phyloP scores from a whole-genome alignment of 306 rosid genomes.

The Parietaria judaica region DNA sequence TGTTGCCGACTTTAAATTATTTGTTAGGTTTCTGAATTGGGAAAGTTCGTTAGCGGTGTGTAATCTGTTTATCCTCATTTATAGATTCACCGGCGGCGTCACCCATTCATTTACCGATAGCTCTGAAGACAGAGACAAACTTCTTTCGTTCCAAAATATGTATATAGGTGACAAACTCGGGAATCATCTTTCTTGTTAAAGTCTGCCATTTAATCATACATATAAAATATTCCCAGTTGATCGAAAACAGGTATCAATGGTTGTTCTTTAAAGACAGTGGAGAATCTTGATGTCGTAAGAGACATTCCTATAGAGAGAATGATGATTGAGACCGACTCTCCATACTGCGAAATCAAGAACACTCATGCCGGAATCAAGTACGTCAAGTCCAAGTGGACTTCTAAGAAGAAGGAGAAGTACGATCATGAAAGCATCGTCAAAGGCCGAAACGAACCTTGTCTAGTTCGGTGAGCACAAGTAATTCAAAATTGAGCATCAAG shows the following conservation, averaged over 20 bases:
- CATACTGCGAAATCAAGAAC: constrained; percentile 87
- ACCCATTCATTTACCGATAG: constrained; percentile 88
- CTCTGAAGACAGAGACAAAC: constrained; percentile 64
- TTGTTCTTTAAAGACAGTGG: constrained; percentile 72
- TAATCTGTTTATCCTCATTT: neutral
- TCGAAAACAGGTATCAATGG: constrained; percentile 70
- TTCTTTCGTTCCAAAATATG: constrained; percentile 67
- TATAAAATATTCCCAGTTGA: constrained; percentile 4
- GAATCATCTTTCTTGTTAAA: constrained; percentile 3
- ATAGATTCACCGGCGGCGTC: constrained; percentile 76
- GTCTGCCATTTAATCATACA: constrained; percentile 1
- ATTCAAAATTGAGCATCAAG: neutral
- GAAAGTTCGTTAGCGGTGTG: too few species aligned
- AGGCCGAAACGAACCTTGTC: constrained; percentile 95
- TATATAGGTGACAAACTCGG: constrained; percentile 43
- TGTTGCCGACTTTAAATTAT: too few species aligned
- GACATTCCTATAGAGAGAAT: constrained; percentile 71
- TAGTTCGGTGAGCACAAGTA: constrained; percentile 49
- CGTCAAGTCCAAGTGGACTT: constrained; percentile 73
- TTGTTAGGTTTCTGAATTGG: too few species aligned
- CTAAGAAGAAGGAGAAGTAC: constrained; percentile 90
- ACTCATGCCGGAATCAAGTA: constrained; percentile 79
- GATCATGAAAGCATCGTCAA: constrained; percentile 66
- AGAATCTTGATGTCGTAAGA: constrained; percentile 74
- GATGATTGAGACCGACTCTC: constrained; percentile 97